These are phyloP conservation scores for Ceraceosorus guamensis DNA, from an alignment of 1,284 basidiomycete genomes.

Conservation along the genomic window DNA sequence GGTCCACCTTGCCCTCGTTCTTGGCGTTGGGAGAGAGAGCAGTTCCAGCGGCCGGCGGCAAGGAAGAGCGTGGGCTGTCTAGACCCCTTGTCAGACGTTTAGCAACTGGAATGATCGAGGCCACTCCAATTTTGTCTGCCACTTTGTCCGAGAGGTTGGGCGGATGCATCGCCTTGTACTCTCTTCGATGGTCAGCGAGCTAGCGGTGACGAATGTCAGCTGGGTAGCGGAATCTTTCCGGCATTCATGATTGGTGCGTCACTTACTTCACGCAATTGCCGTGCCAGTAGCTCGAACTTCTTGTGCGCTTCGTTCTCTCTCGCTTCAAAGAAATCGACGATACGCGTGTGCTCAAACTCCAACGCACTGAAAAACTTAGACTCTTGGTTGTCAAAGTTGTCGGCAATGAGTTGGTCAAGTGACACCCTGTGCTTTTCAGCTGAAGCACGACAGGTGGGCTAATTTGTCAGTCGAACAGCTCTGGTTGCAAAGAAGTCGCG, in stretches of 20 bases:
- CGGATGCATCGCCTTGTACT: constrained; percentile 20
- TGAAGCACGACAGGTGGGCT: not conserved
- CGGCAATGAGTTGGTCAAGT: constrained; percentile 23
- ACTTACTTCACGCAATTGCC: constrained; percentile 65
- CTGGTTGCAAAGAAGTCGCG: not conserved
- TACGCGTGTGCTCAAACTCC: constrained; percentile 32
- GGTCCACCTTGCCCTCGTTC: not conserved
- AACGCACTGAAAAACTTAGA: constrained; percentile 54
- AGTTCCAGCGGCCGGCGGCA: not conserved
- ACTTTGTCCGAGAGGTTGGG: not conserved
- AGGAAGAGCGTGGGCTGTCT: too few species aligned
- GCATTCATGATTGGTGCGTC: not conserved
- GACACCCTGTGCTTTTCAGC: not conserved
- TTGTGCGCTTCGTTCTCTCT: constrained; percentile 64
- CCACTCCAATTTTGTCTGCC: not conserved
- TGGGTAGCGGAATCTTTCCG: not conserved
- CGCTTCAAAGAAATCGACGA: constrained; percentile 61
- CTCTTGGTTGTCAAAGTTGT: constrained; percentile 64
- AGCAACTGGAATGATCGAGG: not conserved
- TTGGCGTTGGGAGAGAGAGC: not conserved
- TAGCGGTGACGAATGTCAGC: constrained; percentile 15
- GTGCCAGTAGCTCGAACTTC: constrained; percentile 57
- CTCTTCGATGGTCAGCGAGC: constrained; percentile 40
- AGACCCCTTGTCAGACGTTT: too few species aligned
- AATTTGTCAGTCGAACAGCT: not conserved